A percentile compares a stretch with the other conserved stretches of the same genome.
Evolutionary conservation across 116 monocot species (phyloP).

Genomic region (Phalaenopsis hybrid): DNA sequence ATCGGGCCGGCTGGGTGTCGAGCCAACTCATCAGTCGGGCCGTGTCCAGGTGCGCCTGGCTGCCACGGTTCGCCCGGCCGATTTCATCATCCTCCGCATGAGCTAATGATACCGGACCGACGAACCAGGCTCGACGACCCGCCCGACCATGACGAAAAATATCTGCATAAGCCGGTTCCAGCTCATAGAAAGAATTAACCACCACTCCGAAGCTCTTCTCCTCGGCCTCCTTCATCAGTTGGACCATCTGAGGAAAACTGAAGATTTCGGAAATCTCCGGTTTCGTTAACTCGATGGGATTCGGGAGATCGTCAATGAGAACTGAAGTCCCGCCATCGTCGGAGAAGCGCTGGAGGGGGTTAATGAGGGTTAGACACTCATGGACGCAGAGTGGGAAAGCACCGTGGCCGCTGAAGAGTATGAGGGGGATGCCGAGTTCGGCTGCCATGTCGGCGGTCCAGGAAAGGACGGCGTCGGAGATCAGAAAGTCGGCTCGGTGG

Average conservation of each 20-base stretch:
- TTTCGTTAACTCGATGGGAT: constrained; percentile 1
- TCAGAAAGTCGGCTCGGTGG: constrained; percentile 9
- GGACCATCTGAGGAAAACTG: neutral
- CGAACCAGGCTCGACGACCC: neutral
- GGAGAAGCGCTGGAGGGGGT: neutral
- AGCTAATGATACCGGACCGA: constrained; percentile 16
- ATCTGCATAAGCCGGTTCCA: constrained; percentile 18
- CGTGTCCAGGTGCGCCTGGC: neutral
- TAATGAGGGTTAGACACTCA: constrained; percentile 3
- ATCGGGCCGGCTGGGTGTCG: neutral
- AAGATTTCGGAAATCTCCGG: constrained; percentile 7
- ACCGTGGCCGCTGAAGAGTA: constrained; percentile 19
- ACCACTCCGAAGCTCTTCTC: constrained; percentile 10
- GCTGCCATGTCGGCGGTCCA: constrained; percentile 12
- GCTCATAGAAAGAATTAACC: constrained; percentile 18
- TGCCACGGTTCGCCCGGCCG: neutral
- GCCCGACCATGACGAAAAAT: neutral
- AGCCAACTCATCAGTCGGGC: constrained; percentile 11
- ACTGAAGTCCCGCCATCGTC: neutral
- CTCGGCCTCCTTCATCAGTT: neutral
- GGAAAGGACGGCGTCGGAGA: constrained; percentile 11
- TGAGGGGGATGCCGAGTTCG: constrained; percentile 10
- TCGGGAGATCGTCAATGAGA: constrained; percentile 7
- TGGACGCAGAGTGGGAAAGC: constrained; percentile 18
- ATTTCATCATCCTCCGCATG: neutral